phyloP scores from a whole-genome alignment of 2,329 filamentous ascomycete genomes.

The Penicillium sp. region DNA sequence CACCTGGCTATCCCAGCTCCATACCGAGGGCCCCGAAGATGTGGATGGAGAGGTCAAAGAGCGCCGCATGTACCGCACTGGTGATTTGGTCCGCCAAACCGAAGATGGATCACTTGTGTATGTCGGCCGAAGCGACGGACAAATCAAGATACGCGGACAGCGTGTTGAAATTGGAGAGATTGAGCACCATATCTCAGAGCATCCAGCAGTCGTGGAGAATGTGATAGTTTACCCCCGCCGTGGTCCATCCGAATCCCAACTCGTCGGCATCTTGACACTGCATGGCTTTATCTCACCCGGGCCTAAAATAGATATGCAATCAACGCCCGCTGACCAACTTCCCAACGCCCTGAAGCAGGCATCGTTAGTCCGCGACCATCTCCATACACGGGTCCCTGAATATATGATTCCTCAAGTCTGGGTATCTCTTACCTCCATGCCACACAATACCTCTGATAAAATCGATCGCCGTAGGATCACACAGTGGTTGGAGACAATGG shows the following conservation, averaged over 20 bases:
- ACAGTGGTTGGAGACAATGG: constrained; percentile 15
- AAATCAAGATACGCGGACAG: constrained; percentile 21
- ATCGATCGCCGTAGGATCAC: constrained; percentile 9
- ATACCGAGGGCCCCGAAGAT: background rate
- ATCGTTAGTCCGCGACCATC: constrained; percentile 9
- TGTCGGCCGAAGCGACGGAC: constrained; percentile 16
- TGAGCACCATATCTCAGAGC: constrained; percentile 10
- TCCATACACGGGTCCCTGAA: constrained; percentile 7
- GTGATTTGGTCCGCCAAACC: constrained; percentile 16
- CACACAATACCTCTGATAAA: constrained; percentile 16
- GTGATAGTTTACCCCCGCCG: constrained; percentile 2
- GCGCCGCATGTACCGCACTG: constrained; percentile 16
- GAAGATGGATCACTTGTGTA: constrained; percentile 13
- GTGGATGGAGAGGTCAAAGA: background rate
- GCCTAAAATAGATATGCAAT: background rate
- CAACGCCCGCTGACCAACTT: background rate
- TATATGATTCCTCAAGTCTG: constrained; percentile 15
- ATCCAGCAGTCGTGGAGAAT: background rate
- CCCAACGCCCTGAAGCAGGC: background rate
- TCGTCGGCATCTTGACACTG: constrained; percentile 6
- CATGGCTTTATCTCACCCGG: background rate
- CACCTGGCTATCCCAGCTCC: background rate
- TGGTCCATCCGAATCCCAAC: background rate
- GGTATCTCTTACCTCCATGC: constrained; percentile 10
- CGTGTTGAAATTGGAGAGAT: constrained; percentile 20